Conservation (phyloP, 768 basidiomycete species). For the Termitomyces titanicus region DNA sequence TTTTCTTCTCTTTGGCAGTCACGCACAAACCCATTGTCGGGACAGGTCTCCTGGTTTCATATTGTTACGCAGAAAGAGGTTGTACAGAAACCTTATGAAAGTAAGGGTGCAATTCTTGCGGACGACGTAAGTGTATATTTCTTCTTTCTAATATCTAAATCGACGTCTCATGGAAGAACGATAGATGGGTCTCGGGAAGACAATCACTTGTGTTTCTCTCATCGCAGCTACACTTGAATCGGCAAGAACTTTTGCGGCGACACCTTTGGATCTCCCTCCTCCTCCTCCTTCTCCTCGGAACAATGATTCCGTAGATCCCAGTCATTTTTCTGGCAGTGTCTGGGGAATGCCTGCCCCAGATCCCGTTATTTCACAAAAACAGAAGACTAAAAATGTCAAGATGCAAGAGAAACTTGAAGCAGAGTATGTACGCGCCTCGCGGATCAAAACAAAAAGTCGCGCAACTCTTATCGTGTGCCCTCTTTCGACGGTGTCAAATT, state of each 20-base stretch:
- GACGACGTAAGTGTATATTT: constrained; percentile 74
- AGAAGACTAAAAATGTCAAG: constrained; percentile 63
- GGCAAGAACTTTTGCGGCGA: constrained; percentile 61
- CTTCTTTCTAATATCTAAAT: constrained; percentile 8
- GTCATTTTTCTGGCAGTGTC: constrained; percentile 74
- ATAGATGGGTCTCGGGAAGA: constrained; percentile 98
- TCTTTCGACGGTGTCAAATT: constrained; percentile 93
- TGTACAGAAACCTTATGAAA: constrained; percentile 60
- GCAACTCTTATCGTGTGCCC: constrained; percentile 97
- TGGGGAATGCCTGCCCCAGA: constrained; percentile 76
- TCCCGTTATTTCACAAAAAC: constrained; percentile 39
- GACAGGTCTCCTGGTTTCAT: constrained; percentile 64
- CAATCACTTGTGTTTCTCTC: constrained; percentile 91
- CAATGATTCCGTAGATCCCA: constrained; percentile 31
- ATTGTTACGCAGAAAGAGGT: constrained; percentile 80
- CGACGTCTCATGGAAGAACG: constrained; percentile 4
- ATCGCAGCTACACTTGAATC: constrained; percentile 81
- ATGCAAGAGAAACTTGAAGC: constrained; percentile 70
- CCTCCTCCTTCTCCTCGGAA: constrained; percentile 26
- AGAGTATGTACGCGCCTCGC: constrained; percentile 62
- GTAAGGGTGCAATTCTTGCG: constrained; percentile 89
- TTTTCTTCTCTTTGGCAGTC: constrained; percentile 73
- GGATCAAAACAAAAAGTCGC: constrained; percentile 79
- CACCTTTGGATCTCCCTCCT: constrained; percentile 45
- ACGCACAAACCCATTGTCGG: constrained; percentile 45